A percentile compares a stretch with the other conserved stretches of the same genome.
Evolutionary conservation across 2,329 filamentous ascomycete species (phyloP).

Genomic region (Microsporum audouinii): DNA sequence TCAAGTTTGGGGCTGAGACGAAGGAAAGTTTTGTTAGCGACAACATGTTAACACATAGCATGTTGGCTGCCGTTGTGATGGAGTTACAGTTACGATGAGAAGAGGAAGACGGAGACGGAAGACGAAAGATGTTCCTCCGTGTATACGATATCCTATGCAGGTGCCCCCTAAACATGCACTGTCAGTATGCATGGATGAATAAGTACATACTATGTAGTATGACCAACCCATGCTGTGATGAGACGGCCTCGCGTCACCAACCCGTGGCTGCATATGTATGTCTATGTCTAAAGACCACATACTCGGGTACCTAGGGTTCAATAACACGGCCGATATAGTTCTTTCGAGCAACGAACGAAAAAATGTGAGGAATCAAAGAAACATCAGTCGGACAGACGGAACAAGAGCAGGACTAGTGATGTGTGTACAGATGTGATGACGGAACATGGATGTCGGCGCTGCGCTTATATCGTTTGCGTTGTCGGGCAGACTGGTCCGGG

Average conservation of each 20-base stretch:
- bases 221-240: no score
- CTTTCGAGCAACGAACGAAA: not conserved
- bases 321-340: conserved; percentile 1
- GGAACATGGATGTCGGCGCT: not conserved
- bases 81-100: no score
- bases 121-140: no score
- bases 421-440: not conserved
- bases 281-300: not conserved
- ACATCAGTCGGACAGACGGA: not conserved
- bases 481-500: not conserved
- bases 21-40: not conserved
- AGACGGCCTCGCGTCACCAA: not conserved
- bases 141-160: no score
- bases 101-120: no score
- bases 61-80: no score
- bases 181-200: no score
- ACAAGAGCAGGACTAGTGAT: not conserved
- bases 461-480: not conserved
- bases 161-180: no score
- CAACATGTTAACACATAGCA: not conserved
- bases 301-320: not conserved
- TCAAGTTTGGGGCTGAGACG: not conserved
- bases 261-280: not conserved
- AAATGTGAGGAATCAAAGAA: not conserved
- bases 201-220: no score